These are phyloP conservation scores for Diplodia scrobiculata DNA, from an alignment of 2,329 filamentous ascomycete genomes.

Conservation along the genomic window DNA sequence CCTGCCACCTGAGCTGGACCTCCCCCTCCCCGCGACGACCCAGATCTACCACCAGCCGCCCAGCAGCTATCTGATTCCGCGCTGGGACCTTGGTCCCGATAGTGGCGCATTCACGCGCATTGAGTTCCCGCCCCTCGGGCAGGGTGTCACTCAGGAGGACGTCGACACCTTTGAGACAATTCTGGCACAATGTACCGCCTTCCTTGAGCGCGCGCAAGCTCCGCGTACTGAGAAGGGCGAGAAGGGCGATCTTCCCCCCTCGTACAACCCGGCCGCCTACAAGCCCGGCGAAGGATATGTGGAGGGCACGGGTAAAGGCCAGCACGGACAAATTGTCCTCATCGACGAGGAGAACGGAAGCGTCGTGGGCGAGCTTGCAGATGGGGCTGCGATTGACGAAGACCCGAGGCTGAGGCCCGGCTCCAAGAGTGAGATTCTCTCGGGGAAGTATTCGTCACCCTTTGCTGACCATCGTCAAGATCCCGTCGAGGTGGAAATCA, in stretches of 20 bases:
- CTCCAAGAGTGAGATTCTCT: slow-evolving; percentile 72
- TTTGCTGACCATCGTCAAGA: slow-evolving; percentile 53
- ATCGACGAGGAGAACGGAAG: slow-evolving; percentile 95
- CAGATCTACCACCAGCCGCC: slow-evolving; percentile 97
- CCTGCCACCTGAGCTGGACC: slow-evolving; percentile 88
- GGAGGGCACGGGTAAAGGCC: slow-evolving; percentile 40
- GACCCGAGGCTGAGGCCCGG: slow-evolving; percentile 74
- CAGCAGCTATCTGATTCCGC: slow-evolving; percentile 87
- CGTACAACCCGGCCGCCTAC: slow-evolving; percentile 81
- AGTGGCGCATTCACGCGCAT: slow-evolving; percentile 90
- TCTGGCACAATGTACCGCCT: slow-evolving; percentile 94
- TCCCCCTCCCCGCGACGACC: slow-evolving; percentile 89
- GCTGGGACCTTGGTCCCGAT: slow-evolving; percentile 89
- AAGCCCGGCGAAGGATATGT: slow-evolving; percentile 78
- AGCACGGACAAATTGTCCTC: slow-evolving; percentile 77
- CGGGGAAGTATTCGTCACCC: slow-evolving; percentile 5
- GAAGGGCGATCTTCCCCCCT: background rate
- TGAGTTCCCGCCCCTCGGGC: slow-evolving; percentile 78
- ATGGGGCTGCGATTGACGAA: slow-evolving; percentile 79
- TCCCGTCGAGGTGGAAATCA: slow-evolving; percentile 77
- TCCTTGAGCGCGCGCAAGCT: slow-evolving; percentile 76
- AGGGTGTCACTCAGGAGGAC: slow-evolving; percentile 81
- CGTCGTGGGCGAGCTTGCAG: slow-evolving; percentile 86
- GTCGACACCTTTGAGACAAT: slow-evolving; percentile 97
- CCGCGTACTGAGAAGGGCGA: slow-evolving; percentile 54